phyloP scores from a whole-genome alignment of 1,139 yeast genomes.

The Debaryomyces subglobosus region DNA sequence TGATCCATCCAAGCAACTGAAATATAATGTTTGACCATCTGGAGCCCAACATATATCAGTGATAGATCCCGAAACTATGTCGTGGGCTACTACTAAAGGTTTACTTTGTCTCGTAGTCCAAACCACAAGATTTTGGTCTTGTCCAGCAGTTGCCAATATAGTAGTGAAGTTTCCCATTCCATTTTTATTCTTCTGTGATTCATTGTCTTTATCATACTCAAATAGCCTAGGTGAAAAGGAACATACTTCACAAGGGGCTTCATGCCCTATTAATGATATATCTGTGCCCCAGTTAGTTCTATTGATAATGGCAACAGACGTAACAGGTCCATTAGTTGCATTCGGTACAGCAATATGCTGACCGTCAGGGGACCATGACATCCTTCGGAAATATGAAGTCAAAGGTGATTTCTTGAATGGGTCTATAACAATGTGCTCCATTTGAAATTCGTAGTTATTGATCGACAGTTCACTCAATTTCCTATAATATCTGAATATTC shows the following conservation, averaged over 20 bases:
- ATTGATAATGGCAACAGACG: constrained; percentile 83
- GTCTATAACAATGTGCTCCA: constrained; percentile 78
- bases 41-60: constrained; percentile 83
- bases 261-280: constrained; percentile 89
- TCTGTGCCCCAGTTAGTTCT: constrained; percentile 95
- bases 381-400: constrained; percentile 87
- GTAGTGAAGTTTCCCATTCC: constrained; percentile 41
- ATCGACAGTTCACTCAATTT: constrained; percentile 50
- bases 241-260: constrained; percentile 95
- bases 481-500: constrained; percentile 83
- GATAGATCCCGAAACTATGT: constrained; percentile 61
- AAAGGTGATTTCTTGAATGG: constrained; percentile 91
- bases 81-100: constrained; percentile 68
- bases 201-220: constrained; percentile 24
- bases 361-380: constrained; percentile 89
- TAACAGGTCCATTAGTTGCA: constrained; percentile 95
- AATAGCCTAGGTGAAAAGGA: constrained; percentile 79
- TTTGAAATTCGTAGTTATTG: constrained; percentile 75
- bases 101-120: constrained; percentile 68
- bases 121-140: constrained; percentile 68
- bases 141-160: constrained; percentile 77
- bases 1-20: constrained; percentile 85
- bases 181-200: constrained; percentile 16
- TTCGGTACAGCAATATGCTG: constrained; percentile 95
- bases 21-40: constrained; percentile 68